Percentiles rank a stretch among this genome's conserved stretches.
These are phyloP conservation scores for Saturnispora galanensis DNA, from an alignment of 805 yeast genomes.

Conservation along the genomic window DNA sequence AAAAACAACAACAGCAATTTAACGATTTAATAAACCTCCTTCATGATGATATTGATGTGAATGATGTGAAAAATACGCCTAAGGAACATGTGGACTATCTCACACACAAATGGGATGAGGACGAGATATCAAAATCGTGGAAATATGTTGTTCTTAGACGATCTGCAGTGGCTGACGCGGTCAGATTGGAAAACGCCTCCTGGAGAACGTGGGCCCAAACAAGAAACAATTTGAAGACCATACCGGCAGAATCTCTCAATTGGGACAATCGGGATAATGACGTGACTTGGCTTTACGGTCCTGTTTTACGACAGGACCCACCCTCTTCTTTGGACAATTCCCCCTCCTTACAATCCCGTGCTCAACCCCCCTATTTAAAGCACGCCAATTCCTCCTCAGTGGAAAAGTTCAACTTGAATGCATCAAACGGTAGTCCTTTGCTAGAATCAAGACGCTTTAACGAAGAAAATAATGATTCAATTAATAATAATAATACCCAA, in stretches of 20 bases:
- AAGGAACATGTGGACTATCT: slow-evolving; percentile 88
- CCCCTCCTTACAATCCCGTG: background rate
- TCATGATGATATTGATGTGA: slow-evolving; percentile 81
- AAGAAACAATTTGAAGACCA: slow-evolving; percentile 58
- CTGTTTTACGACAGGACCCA: slow-evolving; percentile 29
- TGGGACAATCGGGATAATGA: slow-evolving; percentile 92
- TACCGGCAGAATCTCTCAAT: slow-evolving; percentile 83
- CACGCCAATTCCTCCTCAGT: background rate
- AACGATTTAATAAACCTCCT: slow-evolving; percentile 19
- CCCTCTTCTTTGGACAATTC: background rate
- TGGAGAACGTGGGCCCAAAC: slow-evolving; percentile 98
- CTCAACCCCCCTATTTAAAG: slow-evolving; percentile 1
- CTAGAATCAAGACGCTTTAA: background rate
- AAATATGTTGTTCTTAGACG: slow-evolving; percentile 77
- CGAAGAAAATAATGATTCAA: background rate
- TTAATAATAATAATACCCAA: slow-evolving; percentile 1
- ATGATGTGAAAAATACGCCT: slow-evolving; percentile 70
- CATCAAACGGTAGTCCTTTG: background rate
- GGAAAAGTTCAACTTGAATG: background rate
- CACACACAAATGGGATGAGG: slow-evolving; percentile 92
- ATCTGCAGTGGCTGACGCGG: slow-evolving; percentile 74
- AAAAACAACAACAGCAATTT: slow-evolving; percentile 11
- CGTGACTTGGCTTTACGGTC: slow-evolving; percentile 98
- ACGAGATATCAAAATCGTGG: slow-evolving; percentile 93
- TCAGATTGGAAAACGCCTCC: slow-evolving; percentile 72